Evolutionary conservation across 352 stramenopile genomes (phyloP), one percentile per base, ranked within the genome.

Genomic region (Aphanomyces euteiches): DNA sequence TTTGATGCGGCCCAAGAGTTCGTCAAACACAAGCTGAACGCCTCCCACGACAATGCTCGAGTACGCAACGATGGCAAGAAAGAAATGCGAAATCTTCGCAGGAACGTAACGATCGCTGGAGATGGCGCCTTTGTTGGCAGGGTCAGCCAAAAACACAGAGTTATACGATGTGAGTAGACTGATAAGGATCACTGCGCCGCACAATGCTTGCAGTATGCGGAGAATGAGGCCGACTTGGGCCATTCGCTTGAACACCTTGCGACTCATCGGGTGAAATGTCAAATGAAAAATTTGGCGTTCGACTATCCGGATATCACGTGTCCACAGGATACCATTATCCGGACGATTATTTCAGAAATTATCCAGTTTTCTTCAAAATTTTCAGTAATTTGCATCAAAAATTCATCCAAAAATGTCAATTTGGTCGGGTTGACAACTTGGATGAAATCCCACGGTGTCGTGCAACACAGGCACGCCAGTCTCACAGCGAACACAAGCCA

Each of bases 51-150:
- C 64, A 37, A 70, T 48, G n/a, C 36, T 54, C 39, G 47, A 63
- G 19, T 59, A 60, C 15, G 64, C 64, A 3, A 50, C 64, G 17
- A 70, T 63, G 7, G 54, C 64, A 10, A 70, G 64, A 43, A 70
- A 70, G 40, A 70, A 70, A 43, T 70, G 64, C 10, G 36, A 40
- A 7, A 45, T 8, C 36, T 60, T 21, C 15, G 47, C 64, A n/a
- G 64, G 17, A 0, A 54, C 13, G 54, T 70, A 70, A 47, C 37
- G 28, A 15, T 70, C 39, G 7, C 15, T 12, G 47, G 59, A 47
- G 10, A 34, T 34, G 8, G 61, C 38, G 38, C 19, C 47, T 7
- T 43, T 39, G 19, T 28, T 7, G 17, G 13, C 28, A 28, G 28
- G 28, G 54, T 61, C 34, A 5, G 19, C 12, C 15, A 70, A 43